Percentiles rank a stretch among this genome's conserved stretches.
Evolutionary conservation across 805 yeast species (phyloP).

Genomic region (Saccharomycopsis malanga): DNA sequence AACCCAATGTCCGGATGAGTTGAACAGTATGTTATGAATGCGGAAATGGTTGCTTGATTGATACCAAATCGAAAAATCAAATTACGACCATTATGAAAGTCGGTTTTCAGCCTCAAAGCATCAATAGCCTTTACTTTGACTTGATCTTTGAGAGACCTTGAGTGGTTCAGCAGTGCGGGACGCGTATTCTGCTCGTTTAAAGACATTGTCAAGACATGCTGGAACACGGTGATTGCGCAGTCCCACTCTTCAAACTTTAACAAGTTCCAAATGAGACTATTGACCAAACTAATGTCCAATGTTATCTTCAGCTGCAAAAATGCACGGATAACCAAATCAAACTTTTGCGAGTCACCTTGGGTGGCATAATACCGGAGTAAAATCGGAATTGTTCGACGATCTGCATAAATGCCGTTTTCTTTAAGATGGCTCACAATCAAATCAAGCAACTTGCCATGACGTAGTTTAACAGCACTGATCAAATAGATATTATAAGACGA

Average conservation of each 20-base stretch:
- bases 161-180: too few relatives aligned
- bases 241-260: not conserved
- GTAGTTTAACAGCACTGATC: not conserved
- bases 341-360: not conserved
- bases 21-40: not conserved
- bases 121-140: not conserved
- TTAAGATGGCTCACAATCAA: too few relatives aligned
- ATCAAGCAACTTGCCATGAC: too few relatives aligned
- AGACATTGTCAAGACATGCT: not conserved
- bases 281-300: not conserved
- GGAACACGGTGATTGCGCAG: not conserved
- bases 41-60: not conserved
- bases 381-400: not conserved
- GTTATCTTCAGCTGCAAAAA: not conserved
- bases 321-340: not conserved
- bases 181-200: not conserved
- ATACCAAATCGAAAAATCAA: not conserved
- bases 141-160: too few relatives aligned
- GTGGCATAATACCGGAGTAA: not conserved
- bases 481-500: not conserved
- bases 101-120: too few relatives aligned
- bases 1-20: not conserved
- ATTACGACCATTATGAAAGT: too few relatives aligned
- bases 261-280: not conserved
- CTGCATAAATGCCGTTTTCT: too few relatives aligned